Evolutionary conservation across 2,329 filamentous ascomycete species (phyloP).

Genomic region (Cercospora beticola): DNA sequence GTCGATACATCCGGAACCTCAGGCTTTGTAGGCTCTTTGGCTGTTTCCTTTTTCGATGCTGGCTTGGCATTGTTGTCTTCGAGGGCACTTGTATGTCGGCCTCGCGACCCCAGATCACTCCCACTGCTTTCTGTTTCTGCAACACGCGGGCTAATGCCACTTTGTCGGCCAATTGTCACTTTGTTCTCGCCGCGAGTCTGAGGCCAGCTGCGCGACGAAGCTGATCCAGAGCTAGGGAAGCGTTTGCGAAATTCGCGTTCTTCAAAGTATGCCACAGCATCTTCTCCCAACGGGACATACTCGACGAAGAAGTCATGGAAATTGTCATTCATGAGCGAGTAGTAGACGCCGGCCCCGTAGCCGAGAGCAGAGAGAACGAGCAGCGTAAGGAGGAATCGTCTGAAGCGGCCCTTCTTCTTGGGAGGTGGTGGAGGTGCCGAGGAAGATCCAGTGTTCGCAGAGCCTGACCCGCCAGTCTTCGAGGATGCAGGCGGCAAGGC

Average conservation of each 20-base stretch:
- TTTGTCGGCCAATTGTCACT: constrained; percentile 80
- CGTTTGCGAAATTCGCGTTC: constrained; percentile 89
- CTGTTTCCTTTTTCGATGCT: constrained; percentile 29
- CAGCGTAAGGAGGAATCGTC: constrained; percentile 74
- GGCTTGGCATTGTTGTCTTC: constrained; percentile 52
- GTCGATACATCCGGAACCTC: constrained; percentile 26
- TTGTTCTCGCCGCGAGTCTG: constrained; percentile 60
- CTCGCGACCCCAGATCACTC: constrained; percentile 43
- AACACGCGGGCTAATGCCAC: constrained; percentile 78
- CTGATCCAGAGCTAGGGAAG: constrained; percentile 60
- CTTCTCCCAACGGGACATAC: constrained; percentile 91
- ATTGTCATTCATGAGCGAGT: constrained; percentile 90
- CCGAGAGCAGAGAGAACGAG: constrained; percentile 72
- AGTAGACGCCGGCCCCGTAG: constrained; percentile 87
- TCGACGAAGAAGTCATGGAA: constrained; percentile 99
- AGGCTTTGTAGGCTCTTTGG: constrained; percentile 25
- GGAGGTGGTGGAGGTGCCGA: constrained; percentile 47
- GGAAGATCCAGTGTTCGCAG: constrained; percentile 45
- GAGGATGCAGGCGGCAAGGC: constrained; percentile 26
- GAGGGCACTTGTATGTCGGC: constrained; percentile 63
- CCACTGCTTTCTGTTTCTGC: constrained; percentile 58
- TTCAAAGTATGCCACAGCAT: constrained; percentile 91
- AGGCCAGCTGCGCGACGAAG: constrained; percentile 44
- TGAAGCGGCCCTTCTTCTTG: constrained; percentile 68
- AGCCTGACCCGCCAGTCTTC: constrained; percentile 32